phyloP scores from a whole-genome alignment of 768 basidiomycete genomes.

The Cystoderma amianthinum region DNA sequence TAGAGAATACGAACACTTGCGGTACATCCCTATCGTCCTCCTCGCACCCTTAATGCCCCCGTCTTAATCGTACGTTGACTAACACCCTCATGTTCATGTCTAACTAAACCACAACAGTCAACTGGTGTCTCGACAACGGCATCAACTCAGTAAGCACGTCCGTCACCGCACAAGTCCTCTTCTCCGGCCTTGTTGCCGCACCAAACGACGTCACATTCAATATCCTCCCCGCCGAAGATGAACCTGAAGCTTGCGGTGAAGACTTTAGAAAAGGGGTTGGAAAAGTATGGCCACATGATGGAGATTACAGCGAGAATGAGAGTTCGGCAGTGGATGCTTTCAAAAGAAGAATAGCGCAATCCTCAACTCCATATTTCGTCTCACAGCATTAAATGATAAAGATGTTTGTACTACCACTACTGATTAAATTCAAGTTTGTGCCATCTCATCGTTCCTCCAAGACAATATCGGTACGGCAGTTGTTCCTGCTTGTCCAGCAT shows the following conservation, averaged over 20 bases:
- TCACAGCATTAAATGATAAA: too few relatives aligned
- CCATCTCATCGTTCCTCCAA: too few relatives aligned
- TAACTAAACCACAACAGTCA: constrained; percentile 43
- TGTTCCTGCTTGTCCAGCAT: too few relatives aligned
- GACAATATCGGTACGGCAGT: too few relatives aligned
- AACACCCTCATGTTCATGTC: too few relatives aligned
- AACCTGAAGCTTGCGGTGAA: constrained; percentile 96
- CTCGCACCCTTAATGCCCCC: constrained; percentile 73
- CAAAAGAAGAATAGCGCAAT: constrained; percentile 66
- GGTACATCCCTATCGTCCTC: constrained; percentile 95
- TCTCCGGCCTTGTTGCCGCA: constrained; percentile 77
- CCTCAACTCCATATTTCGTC: too few relatives aligned
- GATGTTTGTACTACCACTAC: too few relatives aligned
- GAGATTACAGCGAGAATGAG: constrained; percentile 98
- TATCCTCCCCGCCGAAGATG: constrained; percentile 95
- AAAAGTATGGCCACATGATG: constrained; percentile 89
- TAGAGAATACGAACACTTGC: constrained; percentile 87
- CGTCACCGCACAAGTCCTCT: constrained; percentile 80
- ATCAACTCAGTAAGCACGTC: constrained; percentile 94
- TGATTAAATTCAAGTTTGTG: too few relatives aligned
- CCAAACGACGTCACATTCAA: constrained; percentile 85
- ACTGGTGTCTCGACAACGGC: constrained; percentile 95
- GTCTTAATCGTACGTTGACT: constrained; percentile 73
- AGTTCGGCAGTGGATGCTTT: constrained; percentile 89
- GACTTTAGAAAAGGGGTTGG: too few relatives aligned